Percentiles rank a stretch among this genome's conserved stretches.
Conservation (phyloP, 2,329 filamentous ascomycete genomes). For the Tolypocladium cylindrosporum region DNA sequence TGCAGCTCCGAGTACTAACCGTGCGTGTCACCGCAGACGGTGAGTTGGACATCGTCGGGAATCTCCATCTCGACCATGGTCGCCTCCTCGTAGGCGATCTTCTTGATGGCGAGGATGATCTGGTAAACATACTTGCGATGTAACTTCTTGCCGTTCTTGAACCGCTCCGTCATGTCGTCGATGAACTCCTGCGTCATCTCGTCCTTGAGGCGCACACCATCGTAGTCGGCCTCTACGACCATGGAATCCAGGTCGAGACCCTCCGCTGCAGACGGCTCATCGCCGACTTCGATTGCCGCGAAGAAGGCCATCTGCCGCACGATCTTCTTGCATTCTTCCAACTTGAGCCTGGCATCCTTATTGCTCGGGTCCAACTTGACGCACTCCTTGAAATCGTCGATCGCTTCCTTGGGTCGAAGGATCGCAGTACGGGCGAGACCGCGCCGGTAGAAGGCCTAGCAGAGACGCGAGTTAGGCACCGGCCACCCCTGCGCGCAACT, state of each 20-base stretch:
- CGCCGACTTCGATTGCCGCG: conserved; percentile 85
- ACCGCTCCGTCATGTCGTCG: conserved; percentile 91
- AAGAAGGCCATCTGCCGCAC: conserved; percentile 89
- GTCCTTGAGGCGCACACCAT: conserved; percentile 66
- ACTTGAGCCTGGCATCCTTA: conserved; percentile 82
- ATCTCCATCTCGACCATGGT: conserved; percentile 95
- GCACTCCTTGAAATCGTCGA: conserved; percentile 87
- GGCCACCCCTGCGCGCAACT: not conserved
- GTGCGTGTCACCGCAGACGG: conserved; percentile 95
- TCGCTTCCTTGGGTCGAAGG: conserved; percentile 74
- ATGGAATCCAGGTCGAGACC: conserved; percentile 84
- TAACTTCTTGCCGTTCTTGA: conserved; percentile 92
- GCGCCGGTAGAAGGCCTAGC: conserved; percentile 84
- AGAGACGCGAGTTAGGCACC: not conserved
- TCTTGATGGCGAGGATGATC: conserved; percentile 82
- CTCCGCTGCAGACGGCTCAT: conserved; percentile 85
- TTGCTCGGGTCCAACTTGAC: conserved; percentile 79
- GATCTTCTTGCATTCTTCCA: conserved; percentile 89
- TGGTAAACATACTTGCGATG: conserved; percentile 96
- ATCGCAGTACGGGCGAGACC: conserved; percentile 89
- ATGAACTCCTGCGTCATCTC: conserved; percentile 96
- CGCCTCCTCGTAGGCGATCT: conserved; percentile 82
- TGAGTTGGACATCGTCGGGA: conserved; percentile 66
- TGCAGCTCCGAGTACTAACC: conserved; percentile 40
- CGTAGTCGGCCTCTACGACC: conserved; percentile 71